Evolutionary conservation across 1,284 basidiomycete species (phyloP), one percentile per base, ranked within the genome.

Genomic region (Microbotryum intermedium): DNA sequence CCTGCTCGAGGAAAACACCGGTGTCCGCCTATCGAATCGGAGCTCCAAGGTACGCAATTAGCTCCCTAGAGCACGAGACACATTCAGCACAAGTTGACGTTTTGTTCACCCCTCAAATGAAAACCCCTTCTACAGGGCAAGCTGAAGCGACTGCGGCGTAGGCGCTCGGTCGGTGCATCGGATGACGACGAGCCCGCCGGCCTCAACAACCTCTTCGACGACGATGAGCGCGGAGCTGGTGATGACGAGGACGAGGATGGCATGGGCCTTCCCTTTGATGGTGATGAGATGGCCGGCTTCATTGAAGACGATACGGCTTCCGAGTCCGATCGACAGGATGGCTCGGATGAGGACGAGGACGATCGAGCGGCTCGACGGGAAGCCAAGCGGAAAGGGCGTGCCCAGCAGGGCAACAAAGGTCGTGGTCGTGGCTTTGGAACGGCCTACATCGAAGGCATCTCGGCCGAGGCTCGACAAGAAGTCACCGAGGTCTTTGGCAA

Each of bases 401-500:
- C 70, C 52, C 66, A 71, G 58, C 69, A 74, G 82, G 83, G 74
- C 79, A 39, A 39, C 34, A 80, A 66, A 81, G 81, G 63, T 82
- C 76, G 69, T 80, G 84, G 61, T 87, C 87, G 48, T 87, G 93
- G 92, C 45, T 89, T 95, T 61, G 90, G 92, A 71, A 84, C 87
- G 50, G 68, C 72, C 10, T 52, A 61, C 28, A 55, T 68, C 51
- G 65, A 72, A 57, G 70, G 70, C 20, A 57, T 69, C 45, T 59
- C 60, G 49, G 52, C 58, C 64, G 97, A 93, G 72, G 88, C 92
- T 39, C 97, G 92, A 91, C 87, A 91, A 61, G 95, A 97, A 76
- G 88, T 98, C 52, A 87, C 88, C 65, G 94, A 93, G 65, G 90
- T 98, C 11, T 98, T 98, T 72, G 95, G 95, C 43, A 90, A 95